phyloP scores from a whole-genome alignment of 345 rosid genomes.

The Xanthoceras sorbifolium region DNA sequence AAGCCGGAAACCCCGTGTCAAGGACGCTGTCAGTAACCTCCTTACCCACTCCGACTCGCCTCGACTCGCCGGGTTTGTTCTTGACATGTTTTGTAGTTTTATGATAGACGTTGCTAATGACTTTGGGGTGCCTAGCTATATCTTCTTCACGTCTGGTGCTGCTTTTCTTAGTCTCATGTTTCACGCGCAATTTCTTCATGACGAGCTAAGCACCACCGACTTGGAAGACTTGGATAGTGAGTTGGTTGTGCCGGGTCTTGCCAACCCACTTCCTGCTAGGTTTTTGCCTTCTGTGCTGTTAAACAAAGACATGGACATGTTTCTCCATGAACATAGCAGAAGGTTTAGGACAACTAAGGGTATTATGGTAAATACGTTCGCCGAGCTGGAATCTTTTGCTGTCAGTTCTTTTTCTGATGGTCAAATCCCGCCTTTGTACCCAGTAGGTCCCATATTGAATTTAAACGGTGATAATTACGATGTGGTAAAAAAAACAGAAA shows the following conservation, averaged over 20 bases:
- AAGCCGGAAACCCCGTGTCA: constrained; percentile 35
- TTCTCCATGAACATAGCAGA: not conserved
- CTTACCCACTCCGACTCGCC: too few relatives aligned
- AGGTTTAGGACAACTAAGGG: constrained; percentile 35
- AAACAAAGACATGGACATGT: not conserved
- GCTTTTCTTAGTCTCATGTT: constrained; percentile 32
- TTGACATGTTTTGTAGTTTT: constrained; percentile 52
- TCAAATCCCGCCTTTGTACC: constrained; percentile 37
- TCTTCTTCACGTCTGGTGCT: constrained; percentile 49
- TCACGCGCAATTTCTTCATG: constrained; percentile 28
- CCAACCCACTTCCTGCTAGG: constrained; percentile 40
- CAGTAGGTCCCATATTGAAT: constrained; percentile 56
- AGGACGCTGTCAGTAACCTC: constrained; percentile 28
- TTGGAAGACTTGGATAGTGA: constrained; percentile 37
- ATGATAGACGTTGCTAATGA: constrained; percentile 57
- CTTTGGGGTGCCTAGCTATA: constrained; percentile 42
- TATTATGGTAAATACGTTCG: constrained; percentile 49
- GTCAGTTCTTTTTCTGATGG: constrained; percentile 20
- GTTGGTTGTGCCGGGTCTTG: constrained; percentile 34
- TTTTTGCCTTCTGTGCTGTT: constrained; percentile 28
- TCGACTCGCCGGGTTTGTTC: constrained; percentile 46
- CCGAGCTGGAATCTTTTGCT: constrained; percentile 48
- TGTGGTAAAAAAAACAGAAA: constrained; percentile 8
- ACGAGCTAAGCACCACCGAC: constrained; percentile 23
- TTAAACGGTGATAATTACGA: constrained; percentile 19